Evolutionary conservation across 2,329 filamentous ascomycete species (phyloP).

Genomic region (Emmonsiellopsis sp.): DNA sequence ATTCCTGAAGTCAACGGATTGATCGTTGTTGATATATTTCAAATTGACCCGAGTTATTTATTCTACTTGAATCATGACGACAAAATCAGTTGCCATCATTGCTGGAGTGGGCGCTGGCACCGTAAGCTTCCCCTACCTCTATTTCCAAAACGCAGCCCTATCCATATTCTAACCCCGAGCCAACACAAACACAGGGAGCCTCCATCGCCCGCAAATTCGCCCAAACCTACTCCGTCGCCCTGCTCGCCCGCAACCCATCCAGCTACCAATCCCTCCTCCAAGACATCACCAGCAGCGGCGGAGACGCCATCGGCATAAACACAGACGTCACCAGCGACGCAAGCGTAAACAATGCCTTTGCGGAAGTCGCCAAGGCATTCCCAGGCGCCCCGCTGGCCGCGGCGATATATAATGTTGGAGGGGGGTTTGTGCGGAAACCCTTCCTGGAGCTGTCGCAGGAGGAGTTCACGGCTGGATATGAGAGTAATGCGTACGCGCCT

Average conservation of each 20-base stretch:
- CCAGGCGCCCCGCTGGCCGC: conserved; percentile 38
- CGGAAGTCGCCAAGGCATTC: conserved; percentile 45
- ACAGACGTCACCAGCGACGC: conserved; percentile 47
- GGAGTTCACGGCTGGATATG: conserved; percentile 44
- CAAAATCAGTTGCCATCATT: conserved; percentile 36
- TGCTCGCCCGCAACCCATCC: conserved; percentile 49
- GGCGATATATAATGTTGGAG: conserved; percentile 53
- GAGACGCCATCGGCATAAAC: conserved; percentile 51
- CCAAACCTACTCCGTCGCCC: conserved; percentile 47
- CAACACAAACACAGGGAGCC: conserved; percentile 41
- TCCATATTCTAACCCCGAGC: conserved; percentile 3
- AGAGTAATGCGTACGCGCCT: conserved; percentile 39
- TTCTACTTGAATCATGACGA: conserved; percentile 17
- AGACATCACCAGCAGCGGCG: conserved; percentile 51
- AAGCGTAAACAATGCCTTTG: conserved; percentile 45
- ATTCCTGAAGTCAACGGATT: neutral
- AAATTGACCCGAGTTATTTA: neutral
- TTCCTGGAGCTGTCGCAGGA: conserved; percentile 52
- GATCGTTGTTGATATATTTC: neutral
- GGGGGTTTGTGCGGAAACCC: conserved; percentile 48
- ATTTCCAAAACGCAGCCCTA: neutral
- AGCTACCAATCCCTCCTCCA: conserved; percentile 47
- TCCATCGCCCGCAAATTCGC: conserved; percentile 52
- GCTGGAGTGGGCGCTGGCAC: conserved; percentile 40
- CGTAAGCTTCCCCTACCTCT: conserved; percentile 14